Evolutionary conservation across 1,284 basidiomycete species (phyloP), one percentile per base, ranked within the genome.

Genomic region (Heterobasidion occidentale): DNA sequence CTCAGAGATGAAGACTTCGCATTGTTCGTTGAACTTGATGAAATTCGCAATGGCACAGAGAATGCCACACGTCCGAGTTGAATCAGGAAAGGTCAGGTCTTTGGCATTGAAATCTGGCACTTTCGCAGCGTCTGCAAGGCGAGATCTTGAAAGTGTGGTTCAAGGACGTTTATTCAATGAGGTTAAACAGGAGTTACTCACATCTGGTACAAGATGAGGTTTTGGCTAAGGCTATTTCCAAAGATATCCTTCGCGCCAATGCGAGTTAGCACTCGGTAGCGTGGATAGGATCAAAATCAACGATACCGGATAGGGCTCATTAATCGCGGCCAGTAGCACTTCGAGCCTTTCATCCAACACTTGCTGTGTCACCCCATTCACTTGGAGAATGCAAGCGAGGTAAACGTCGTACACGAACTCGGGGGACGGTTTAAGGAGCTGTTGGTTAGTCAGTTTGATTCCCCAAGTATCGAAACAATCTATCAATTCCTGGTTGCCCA

Each of bases 31-130:
- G 68, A 95, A 96, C 70, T 92, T 92, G 67, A 92, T 83, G 69
- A 94, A 93, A 71, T 97, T 97, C 75, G 95, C 88, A 60, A 97
- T 88, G 0, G 88, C 93, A 45, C 90, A 92, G 57, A 97, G 77
- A 47, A 90, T 77, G 51, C 79, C 76, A 14, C 85, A 75, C 0
- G 92, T 88, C 27, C 92, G 81, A 36, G 83, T 77, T 19, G 83
- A 73, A 33, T 90, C 86, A 1, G 93, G 93, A 50, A 77, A 77
- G 51, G 78, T 77, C 9, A 96, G 69, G 63, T 96, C 94, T 60
- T 78, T 80, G 52, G 89, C 74, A 59, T 77, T 84, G 69, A 95
- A 94, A 67, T 88, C 84, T 59, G 83, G 77, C 51, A 94, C 79
- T 57, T 85, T 79, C n/a, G 92, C 50, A 38, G 49, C 55, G 14